A percentile compares a stretch with the other conserved stretches of the same genome.
Evolutionary conservation across 1,139 yeast species (phyloP).

Genomic region (Sugiyamaella xylanicola): DNA sequence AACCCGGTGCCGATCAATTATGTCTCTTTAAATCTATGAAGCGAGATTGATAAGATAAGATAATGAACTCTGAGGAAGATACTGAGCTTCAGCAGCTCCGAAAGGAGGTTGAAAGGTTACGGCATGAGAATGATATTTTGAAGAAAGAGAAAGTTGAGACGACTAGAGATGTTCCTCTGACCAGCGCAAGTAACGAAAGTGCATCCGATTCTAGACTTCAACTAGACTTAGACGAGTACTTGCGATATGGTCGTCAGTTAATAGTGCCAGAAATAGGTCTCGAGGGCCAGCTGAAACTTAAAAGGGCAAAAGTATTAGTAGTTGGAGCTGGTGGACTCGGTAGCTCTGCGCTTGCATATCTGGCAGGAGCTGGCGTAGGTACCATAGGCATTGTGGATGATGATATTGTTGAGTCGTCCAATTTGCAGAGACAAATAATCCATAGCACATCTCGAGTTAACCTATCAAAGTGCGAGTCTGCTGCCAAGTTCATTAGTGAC

Average conservation of each 20-base stretch:
- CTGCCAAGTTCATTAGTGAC: constrained; percentile 52
- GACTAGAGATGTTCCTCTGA: background rate
- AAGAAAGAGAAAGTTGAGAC: background rate
- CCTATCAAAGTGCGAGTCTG: constrained; percentile 73
- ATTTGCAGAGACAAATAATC: constrained; percentile 85
- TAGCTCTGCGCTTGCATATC: constrained; percentile 83
- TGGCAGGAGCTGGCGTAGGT: constrained; percentile 80
- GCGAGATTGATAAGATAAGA: background rate
- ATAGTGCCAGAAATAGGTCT: constrained; percentile 79
- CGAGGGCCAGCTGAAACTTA: constrained; percentile 59
- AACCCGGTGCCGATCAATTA: background rate
- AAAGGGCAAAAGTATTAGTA: constrained; percentile 62
- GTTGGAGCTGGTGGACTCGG: constrained; percentile 98
- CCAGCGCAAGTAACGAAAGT: no score
- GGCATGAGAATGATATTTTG: constrained; percentile 20
- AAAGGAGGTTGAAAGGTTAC: constrained; percentile 21
- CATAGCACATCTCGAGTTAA: constrained; percentile 74
- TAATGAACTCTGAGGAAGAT: background rate
- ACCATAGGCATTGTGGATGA: constrained; percentile 82
- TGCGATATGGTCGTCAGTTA: constrained; percentile 92
- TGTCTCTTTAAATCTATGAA: no score
- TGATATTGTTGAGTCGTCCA: constrained; percentile 81
- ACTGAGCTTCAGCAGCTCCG: constrained; percentile 9
- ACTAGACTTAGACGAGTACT: constrained; percentile 69
- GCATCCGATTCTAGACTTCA: background rate